Evolutionary conservation across 2,329 filamentous ascomycete genomes (phyloP).

Genomic region (Hypoxylon sp.): DNA sequence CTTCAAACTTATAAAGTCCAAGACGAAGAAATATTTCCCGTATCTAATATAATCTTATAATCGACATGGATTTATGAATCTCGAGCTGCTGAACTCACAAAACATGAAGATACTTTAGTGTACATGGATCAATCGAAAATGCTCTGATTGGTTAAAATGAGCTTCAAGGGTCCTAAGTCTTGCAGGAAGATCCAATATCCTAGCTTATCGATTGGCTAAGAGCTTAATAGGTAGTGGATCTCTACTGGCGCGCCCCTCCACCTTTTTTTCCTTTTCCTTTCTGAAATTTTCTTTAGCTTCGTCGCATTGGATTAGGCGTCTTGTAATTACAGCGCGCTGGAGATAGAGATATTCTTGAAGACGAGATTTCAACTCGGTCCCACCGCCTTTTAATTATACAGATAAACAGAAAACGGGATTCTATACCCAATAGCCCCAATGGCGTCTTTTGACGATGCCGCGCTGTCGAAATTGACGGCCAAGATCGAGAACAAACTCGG

Average conservation of each 20-base stretch:
- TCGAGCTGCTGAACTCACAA: neutral
- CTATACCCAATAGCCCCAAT: conserved; percentile 29
- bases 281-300: conserved; percentile 29
- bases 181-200: conserved; percentile 7
- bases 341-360: neutral
- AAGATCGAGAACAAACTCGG: conserved; percentile 64
- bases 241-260: conserved; percentile 40
- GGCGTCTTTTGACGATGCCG: conserved; percentile 58
- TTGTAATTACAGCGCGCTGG: neutral
- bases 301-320: conserved; percentile 16
- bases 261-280: conserved; percentile 33
- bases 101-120: neutral
- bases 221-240: neutral
- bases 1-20: no score
- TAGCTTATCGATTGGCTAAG: conserved; percentile 18
- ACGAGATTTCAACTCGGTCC: neutral
- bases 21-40: neutral
- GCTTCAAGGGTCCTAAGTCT: conserved; percentile 9
- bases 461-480: conserved; percentile 62
- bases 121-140: neutral
- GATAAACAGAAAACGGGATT: neutral
- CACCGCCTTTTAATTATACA: neutral
- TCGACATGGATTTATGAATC: no score
- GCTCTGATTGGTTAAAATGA: conserved; percentile 10
- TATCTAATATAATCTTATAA: no score